phyloP scores from a whole-genome alignment of 2,329 filamentous ascomycete species.

The Pyrenophora graminea region DNA sequence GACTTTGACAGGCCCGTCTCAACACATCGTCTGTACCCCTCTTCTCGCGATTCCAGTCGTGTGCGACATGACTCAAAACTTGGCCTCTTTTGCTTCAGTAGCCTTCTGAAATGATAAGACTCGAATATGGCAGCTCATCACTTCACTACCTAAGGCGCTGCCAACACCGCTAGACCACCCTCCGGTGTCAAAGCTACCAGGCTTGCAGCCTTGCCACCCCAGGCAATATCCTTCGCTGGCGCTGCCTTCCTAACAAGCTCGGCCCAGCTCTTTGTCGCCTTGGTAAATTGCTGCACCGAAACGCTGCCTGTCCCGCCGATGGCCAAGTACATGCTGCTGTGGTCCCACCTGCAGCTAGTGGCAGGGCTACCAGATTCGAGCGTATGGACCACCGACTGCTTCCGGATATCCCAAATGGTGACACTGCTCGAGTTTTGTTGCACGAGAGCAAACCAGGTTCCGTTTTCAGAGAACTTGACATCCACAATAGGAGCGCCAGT shows the following conservation, averaged over 20 bases:
- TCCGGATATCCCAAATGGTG: slow-evolving; percentile 89
- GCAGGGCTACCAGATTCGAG: slow-evolving; percentile 82
- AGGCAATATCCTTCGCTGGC: slow-evolving; percentile 72
- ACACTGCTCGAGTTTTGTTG: slow-evolving; percentile 77
- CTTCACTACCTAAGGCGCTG: slow-evolving; percentile 33
- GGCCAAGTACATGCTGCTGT: slow-evolving; percentile 90
- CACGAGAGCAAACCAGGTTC: slow-evolving; percentile 89
- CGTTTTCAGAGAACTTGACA: slow-evolving; percentile 91
- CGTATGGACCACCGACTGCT: slow-evolving; percentile 79
- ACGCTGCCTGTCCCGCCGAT: slow-evolving; percentile 79
- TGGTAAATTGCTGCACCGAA: slow-evolving; percentile 87
- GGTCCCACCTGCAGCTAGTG: slow-evolving; percentile 83
- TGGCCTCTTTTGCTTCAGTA: no score
- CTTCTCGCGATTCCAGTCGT: no score
- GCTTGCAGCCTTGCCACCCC: slow-evolving; percentile 75
- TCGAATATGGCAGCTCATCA: no score
- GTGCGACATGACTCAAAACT: no score
- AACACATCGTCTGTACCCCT: no score
- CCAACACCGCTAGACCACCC: slow-evolving; percentile 74
- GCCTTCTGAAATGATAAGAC: no score
- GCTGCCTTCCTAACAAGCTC: slow-evolving; percentile 80
- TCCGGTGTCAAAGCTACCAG: slow-evolving; percentile 75
- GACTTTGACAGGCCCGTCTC: not conserved
- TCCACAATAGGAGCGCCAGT: slow-evolving; percentile 69
- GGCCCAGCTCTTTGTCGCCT: slow-evolving; percentile 84